Base-by-base conservation (phyloP, 306 rosid species). In the Cucurbita moschata region DNA sequence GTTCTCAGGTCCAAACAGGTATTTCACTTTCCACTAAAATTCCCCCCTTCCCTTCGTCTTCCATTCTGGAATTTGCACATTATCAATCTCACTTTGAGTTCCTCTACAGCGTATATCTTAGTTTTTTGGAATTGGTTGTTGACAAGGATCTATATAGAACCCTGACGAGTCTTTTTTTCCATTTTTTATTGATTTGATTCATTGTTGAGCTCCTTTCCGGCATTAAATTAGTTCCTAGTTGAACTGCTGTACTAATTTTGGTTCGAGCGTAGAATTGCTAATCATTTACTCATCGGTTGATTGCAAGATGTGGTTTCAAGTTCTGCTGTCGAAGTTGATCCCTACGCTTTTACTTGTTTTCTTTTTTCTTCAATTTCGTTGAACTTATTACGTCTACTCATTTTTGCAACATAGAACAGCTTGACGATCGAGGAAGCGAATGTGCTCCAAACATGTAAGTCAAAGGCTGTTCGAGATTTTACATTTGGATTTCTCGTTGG, bases 1-100 rank as follows among this genome's bases (percentile, higher is more conserved):
- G 71, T 35, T 81, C 78, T 87, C 69, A 70, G 47, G 64, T 80
- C 86, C 75, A 83, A 80, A 80, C 42, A 75, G 85, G 92, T 85
- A 75, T 21, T 30, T 69, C 55, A 10, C 19, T 74, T 39, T 51
- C 40, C 70, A 46, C 3, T 12, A 8, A 6, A 3, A 52, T 50
- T 26, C 74, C 44, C 47, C 43, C 12, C 15, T 1, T 40, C 35
- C 16, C 50, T 47, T 72, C 63, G 10, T 57, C 30, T 51, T 5
- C 12, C 52, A 72, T 52, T 72, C 75, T n/a, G 57, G 15, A 70
- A 11, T 16, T 26, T 70, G 23, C 15, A 4, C 5, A 14, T 50
- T 15, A 21, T 14, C 59, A 15, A 70, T 50, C 19, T 15, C 4
- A 30, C 4, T 56, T 8, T 2, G n/a, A 50, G 7, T 46, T 50